Evolutionary conservation across 257 asterid genomes (phyloP), one percentile per base, ranked within the genome.

Genomic region (Penstemon newberryi): DNA sequence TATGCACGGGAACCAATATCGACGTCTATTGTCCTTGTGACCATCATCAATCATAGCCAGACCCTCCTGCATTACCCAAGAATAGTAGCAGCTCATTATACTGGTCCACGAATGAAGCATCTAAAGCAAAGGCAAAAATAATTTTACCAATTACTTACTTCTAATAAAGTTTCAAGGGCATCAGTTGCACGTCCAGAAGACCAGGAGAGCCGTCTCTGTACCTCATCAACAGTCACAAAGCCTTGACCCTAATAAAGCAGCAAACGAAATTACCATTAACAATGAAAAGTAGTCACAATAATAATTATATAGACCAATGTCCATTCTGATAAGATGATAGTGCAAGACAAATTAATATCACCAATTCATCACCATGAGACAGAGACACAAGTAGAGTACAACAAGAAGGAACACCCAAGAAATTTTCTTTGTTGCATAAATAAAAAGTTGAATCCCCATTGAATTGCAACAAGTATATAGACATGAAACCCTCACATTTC

Each of bases 31-130:
- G 57, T 93, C 95, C 62, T 70, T 79, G 76, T 86, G 89, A 47
- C 97, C 97, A 72, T 91, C 91, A 75, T 91, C 97, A 43, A 88
- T 81, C 95, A 91, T 88, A 15, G 97, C 95, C 73, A 91, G 94
- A 38, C 97, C 95, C 75, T 82, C 97, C 97, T 91, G 86, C 60
- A 79, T 56, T 72, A 65, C 51, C 49, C 75, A 57, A 57, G 47
- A 60, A n/a, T 36, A 51, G 46, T n/a, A 18, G 6, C 37, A 70
- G 66, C 56, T 57, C 56, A 46, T 9, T 40, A 10, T 43, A 44
- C 39, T 12, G 52, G 39, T 36, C 8, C 5, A 65, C 6, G 8
- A 5, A 60, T 11, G 12, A 69, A 44, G 38, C 18, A 47, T 66
- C 52, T 13, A 67, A 49, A 36, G 67, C 52, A 46, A 70, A 61